A percentile compares a stretch with the other conserved stretches of the same genome.
Evolutionary conservation across 73 alveolate genomes (phyloP).

Genomic region (Paramecium sonneborni): DNA sequence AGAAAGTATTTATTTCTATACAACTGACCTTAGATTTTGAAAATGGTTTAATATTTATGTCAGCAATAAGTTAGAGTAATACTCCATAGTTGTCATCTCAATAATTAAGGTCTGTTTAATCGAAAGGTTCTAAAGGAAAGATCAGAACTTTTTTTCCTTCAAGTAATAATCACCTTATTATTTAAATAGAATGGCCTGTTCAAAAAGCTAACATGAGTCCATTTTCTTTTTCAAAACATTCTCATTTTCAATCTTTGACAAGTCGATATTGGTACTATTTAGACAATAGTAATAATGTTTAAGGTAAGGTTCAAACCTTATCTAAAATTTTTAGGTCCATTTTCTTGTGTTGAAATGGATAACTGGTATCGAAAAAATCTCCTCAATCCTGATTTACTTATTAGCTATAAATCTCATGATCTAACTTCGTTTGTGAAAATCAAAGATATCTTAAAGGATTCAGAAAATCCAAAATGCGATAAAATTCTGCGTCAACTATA

Average conservation of each 20-base stretch:
- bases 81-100: neutral
- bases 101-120: neutral
- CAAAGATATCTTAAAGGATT: neutral
- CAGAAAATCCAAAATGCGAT: conserved; percentile 13
- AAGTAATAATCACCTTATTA: neutral
- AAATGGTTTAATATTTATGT: neutral
- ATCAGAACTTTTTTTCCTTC: conserved; percentile 43
- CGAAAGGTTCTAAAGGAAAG: conserved; percentile 18
- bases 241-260: conserved; percentile 18
- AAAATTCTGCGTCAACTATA: neutral
- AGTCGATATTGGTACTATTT: conserved; percentile 50
- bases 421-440: conserved; percentile 22
- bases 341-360: conserved; percentile 53
- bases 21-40: neutral
- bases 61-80: neutral
- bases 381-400: neutral
- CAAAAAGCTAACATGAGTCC: conserved; percentile 18
- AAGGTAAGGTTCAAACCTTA: neutral
- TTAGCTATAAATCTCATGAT: conserved; percentile 25
- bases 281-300: conserved; percentile 13
- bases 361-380: conserved; percentile 56
- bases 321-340: conserved; percentile 31
- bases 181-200: conserved; percentile 28
- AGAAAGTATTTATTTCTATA: neutral
- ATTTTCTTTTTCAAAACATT: conserved; percentile 2